phyloP scores from a whole-genome alignment of 1,284 basidiomycete genomes.

The Vanrija sp. region DNA sequence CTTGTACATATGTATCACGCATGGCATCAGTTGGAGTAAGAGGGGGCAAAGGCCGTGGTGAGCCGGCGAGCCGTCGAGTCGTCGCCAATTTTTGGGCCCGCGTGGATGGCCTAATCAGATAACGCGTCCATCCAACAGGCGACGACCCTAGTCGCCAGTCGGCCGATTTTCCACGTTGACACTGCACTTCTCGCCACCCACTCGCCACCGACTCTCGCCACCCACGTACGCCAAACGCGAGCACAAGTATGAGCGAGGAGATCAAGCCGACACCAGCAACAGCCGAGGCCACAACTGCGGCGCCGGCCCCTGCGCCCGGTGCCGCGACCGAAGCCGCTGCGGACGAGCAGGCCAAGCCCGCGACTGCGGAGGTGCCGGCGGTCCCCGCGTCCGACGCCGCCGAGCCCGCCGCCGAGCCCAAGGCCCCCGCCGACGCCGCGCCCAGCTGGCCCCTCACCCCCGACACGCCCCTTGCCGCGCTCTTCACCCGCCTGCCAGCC shows the following conservation, averaged over 20 bases:
- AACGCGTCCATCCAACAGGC: too few species aligned
- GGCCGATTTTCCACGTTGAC: background rate
- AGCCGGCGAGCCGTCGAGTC: too few species aligned
- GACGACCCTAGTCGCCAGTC: too few species aligned
- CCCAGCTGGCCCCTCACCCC: constrained; percentile 16
- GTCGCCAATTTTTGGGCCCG: too few species aligned
- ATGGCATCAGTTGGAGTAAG: too few species aligned
- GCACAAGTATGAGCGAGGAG: background rate
- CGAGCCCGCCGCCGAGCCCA: background rate
- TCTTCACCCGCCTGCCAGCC: constrained; percentile 14
- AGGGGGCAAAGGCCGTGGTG: too few species aligned
- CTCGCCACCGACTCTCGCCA: background rate
- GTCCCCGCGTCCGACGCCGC: too few species aligned
- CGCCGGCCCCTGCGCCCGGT: background rate
- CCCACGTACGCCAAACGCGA: too few species aligned
- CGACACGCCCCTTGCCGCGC: constrained; percentile 16
- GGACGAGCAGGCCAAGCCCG: background rate
- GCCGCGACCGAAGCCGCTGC: background rate
- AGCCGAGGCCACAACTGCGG: background rate
- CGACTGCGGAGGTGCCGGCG: background rate
- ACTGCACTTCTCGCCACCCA: background rate
- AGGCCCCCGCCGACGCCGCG: background rate
- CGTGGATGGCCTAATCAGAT: too few species aligned
- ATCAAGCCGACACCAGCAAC: too few species aligned
- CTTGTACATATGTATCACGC: too few species aligned